Evolutionary conservation across 257 asterid genomes (phyloP), one percentile per base, ranked within the genome.

Genomic region (Solanum pimpinellifolium): DNA sequence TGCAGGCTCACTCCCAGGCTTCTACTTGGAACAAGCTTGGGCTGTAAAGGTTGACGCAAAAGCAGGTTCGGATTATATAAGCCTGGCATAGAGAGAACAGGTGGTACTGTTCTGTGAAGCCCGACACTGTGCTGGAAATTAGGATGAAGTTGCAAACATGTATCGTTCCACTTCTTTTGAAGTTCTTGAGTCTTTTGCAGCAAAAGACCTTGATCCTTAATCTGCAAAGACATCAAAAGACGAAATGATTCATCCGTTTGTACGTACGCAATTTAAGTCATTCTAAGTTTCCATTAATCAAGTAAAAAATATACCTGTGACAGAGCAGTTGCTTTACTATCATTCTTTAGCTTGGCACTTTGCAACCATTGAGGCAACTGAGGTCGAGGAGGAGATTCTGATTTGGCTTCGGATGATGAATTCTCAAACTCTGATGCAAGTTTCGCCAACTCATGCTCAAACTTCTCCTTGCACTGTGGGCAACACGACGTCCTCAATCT

Each of bases 281-380:
- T 11, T 11, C 21, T 23, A 42, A 0, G 27, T 27, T 31, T 0
- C 33, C 66, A 27, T 62, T 6, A 11, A 8, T 35, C n/a, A 59
- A 59, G 74, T 5, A 25, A 62, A 88, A 66, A 88, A 84, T 85
- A 76, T 91, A 94, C 99, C 90, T 91, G 91, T 14, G 92, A 84
- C 65, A 85, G 92, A 88, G 92, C 89, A 35, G 92, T 84, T n/a
- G 87, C 72, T 87, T 91, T 93, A 69, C 88, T 87, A 86, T 90
- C 95, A 78, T 78, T 52, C 41, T 47, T 87, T 39, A 89, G 90
- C 88, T 94, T 93, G 4, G 95, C 99, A 75, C 88, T 93, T 88
- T 94, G 98, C 94, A 96, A 69, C 99, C 99, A 96, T 59, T 89
- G 95, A 5, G 98, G 99, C 70, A 96, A 90, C 49, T 95, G 76